Evolutionary conservation across 495 filamentous ascomycete genomes (phyloP).

Genomic region (Lichenothelia convexa): DNA sequence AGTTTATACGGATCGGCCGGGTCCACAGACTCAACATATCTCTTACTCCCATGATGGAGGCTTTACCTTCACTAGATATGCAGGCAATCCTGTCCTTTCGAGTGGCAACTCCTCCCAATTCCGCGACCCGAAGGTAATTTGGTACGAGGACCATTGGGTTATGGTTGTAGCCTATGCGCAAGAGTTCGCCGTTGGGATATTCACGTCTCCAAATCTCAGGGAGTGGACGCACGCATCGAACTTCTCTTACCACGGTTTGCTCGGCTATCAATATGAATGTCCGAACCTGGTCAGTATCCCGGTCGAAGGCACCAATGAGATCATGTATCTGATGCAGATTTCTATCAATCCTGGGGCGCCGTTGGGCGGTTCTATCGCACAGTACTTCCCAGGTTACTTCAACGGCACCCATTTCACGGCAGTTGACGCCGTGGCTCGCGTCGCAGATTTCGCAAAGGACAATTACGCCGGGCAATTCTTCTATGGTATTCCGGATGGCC

Average conservation of each 20-base stretch:
- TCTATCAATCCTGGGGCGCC: conserved; percentile 41
- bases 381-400: conserved; percentile 33
- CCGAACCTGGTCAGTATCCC: conserved; percentile 32
- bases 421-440: conserved; percentile 22
- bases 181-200: conserved; percentile 34
- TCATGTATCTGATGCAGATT: conserved; percentile 30
- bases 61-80: conserved; percentile 34
- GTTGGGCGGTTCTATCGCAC: conserved; percentile 29
- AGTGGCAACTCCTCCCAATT: conserved; percentile 26
- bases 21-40: conserved; percentile 33
- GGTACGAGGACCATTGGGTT: conserved; percentile 33
- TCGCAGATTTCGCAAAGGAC: conserved; percentile 38
- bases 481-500: conserved; percentile 24
- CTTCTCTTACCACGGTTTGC: conserved; percentile 32
- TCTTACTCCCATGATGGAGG: conserved; percentile 38
- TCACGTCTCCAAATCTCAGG: conserved; percentile 32
- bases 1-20: conserved; percentile 19
- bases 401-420: conserved; percentile 31
- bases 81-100: conserved; percentile 33
- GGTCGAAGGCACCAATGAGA: conserved; percentile 18
- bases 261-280: conserved; percentile 41
- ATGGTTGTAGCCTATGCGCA: conserved; percentile 29
- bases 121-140: conserved; percentile 39
- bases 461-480: conserved; percentile 39
- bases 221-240: conserved; percentile 35